A percentile compares a stretch with the other conserved stretches of the same genome.
Conservation (phyloP, 108 stramenopile species). For the Conticribra guillardii region DNA sequence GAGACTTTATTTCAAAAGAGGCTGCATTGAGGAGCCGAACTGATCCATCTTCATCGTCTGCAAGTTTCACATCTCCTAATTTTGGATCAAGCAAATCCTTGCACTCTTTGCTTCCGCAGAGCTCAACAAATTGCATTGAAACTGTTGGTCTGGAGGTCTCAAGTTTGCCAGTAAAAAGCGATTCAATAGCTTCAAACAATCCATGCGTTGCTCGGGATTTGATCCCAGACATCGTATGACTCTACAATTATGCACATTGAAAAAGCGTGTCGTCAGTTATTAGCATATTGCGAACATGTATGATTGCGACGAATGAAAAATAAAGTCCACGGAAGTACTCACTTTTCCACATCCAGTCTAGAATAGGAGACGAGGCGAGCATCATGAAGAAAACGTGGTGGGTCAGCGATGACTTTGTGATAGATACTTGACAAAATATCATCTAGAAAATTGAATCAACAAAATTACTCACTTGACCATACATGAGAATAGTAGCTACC, state of each 20-base stretch:
- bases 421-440: too few relatives aligned
- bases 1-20: conserved; percentile 28
- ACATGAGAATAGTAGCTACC: conserved; percentile 59
- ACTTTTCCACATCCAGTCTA: background rate
- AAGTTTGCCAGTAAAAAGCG: conserved; percentile 2
- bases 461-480: conserved; percentile 53
- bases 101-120: conserved; percentile 56
- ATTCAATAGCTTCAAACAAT: conserved; percentile 37
- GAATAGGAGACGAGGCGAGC: too few relatives aligned
- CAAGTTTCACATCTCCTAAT: conserved; percentile 43
- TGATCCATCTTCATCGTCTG: conserved; percentile 52
- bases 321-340: too few relatives aligned
- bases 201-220: conserved; percentile 40
- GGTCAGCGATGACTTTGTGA: too few relatives aligned
- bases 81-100: conserved; percentile 47
- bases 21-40: conserved; percentile 42
- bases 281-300: too few relatives aligned
- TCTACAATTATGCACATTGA: too few relatives aligned
- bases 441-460: too few relatives aligned
- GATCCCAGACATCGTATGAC: conserved; percentile 59
- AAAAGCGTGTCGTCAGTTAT: too few relatives aligned
- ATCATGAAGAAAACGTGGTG: too few relatives aligned
- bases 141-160: conserved; percentile 6
- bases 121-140: conserved; percentile 57
- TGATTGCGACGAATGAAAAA: too few relatives aligned